Percentiles rank a stretch among this genome's conserved stretches.
Conservation (phyloP, 2,329 filamentous ascomycete species). For the Scopulariopsis brevicaulis region DNA sequence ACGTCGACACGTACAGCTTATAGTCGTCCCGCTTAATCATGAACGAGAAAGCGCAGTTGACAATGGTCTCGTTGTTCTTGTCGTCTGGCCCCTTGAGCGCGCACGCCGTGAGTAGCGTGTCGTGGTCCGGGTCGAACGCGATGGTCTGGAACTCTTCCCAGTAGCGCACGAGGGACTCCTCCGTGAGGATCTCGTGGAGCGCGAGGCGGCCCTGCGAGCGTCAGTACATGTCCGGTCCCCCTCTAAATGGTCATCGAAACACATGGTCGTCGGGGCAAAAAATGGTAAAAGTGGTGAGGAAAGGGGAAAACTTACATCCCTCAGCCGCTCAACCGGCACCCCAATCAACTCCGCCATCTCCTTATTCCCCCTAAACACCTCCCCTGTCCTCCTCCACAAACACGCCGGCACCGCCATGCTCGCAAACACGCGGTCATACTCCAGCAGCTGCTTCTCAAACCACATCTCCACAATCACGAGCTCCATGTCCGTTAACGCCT, state of each 20-base stretch:
- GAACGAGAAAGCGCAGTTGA: constrained; percentile 96
- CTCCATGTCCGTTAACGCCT: constrained; percentile 85
- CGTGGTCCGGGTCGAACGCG: constrained; percentile 87
- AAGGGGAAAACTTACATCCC: constrained; percentile 58
- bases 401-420: constrained; percentile 98
- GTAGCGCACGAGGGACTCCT: constrained; percentile 90
- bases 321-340: constrained; percentile 78
- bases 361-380: constrained; percentile 95
- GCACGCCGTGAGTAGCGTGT: constrained; percentile 90
- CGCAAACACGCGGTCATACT: constrained; percentile 96
- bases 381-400: constrained; percentile 91
- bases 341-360: constrained; percentile 97
- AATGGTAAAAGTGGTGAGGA: neutral
- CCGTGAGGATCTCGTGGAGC: constrained; percentile 88
- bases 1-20: constrained; percentile 66
- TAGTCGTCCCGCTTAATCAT: constrained; percentile 90
- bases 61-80: constrained; percentile 54
- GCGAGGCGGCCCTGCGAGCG: constrained; percentile 73
- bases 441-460: constrained; percentile 94
- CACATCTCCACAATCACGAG: constrained; percentile 96
- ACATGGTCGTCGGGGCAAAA: neutral
- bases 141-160: constrained; percentile 99
- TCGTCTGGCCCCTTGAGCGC: constrained; percentile 73
- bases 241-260: neutral
- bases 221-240: neutral